Percentiles rank a stretch among this genome's conserved stretches.
Evolutionary conservation across 2,329 filamentous ascomycete species (phyloP).

Genomic region (Ilyonectria mors-panacis): DNA sequence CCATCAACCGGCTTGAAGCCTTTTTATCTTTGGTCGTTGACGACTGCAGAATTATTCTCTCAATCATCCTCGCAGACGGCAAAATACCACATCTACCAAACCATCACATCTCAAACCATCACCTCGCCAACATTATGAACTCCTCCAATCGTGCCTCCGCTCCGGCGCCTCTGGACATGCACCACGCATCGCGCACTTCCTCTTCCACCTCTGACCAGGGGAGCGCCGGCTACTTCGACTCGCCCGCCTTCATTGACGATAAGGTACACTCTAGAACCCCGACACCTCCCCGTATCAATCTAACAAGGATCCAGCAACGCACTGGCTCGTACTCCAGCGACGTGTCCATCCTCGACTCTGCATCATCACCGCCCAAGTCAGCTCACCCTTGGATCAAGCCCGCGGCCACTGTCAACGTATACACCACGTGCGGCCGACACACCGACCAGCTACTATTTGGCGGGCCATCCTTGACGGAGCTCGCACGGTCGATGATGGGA

Average conservation of each 20-base stretch:
- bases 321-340: constrained; percentile 52
- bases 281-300: constrained; percentile 12
- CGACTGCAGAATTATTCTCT: constrained; percentile 4
- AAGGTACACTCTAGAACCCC: constrained; percentile 41
- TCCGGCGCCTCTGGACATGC: constrained; percentile 33
- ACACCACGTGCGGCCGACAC: constrained; percentile 70
- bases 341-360: constrained; percentile 42
- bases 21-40: constrained; percentile 5
- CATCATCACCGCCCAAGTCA: constrained; percentile 50
- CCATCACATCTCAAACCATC: constrained; percentile 9
- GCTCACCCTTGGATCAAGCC: constrained; percentile 54
- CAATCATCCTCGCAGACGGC: not conserved
- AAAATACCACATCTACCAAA: not conserved
- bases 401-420: constrained; percentile 63
- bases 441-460: constrained; percentile 68
- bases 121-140: constrained; percentile 25
- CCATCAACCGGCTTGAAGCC: constrained; percentile 10
- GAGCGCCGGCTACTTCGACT: constrained; percentile 42
- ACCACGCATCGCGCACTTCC: constrained; percentile 34
- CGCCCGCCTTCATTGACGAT: constrained; percentile 39
- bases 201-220: constrained; percentile 41
- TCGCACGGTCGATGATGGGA: constrained; percentile 60
- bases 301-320: constrained; percentile 45
- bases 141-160: constrained; percentile 24
- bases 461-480: constrained; percentile 61